A percentile compares a stretch with the other conserved stretches of the same genome.
phyloP scores from a whole-genome alignment of 83 land plant genomes.

The Thuja plicata region DNA sequence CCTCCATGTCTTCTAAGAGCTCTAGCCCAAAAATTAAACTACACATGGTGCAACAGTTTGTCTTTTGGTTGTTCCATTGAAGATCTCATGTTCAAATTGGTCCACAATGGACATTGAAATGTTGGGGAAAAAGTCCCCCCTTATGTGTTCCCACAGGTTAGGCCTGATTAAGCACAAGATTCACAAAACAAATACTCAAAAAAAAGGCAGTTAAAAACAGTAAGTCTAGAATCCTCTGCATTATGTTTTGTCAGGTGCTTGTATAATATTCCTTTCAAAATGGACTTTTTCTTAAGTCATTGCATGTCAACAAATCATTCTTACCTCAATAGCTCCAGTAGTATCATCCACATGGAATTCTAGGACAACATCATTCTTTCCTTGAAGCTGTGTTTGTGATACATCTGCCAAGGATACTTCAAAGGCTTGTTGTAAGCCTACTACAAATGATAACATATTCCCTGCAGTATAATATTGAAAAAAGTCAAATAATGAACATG shows the following conservation, averaged over 20 bases:
- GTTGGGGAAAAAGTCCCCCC: too few relatives aligned
- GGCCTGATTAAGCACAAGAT: too few relatives aligned
- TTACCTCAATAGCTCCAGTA: slow-evolving; percentile 52
- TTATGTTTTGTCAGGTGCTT: background rate
- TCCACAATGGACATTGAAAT: too few relatives aligned
- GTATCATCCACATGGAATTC: slow-evolving; percentile 66
- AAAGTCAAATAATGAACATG: background rate
- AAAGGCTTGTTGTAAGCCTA: slow-evolving; percentile 53
- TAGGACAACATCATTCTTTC: slow-evolving; percentile 51
- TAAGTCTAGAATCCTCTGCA: background rate
- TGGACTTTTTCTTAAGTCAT: background rate
- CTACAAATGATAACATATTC: slow-evolving; percentile 41
- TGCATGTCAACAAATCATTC: background rate
- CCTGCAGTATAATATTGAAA: slow-evolving; percentile 22
- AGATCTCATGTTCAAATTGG: too few relatives aligned
- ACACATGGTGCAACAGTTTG: too few relatives aligned
- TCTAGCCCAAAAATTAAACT: too few relatives aligned
- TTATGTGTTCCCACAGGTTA: too few relatives aligned
- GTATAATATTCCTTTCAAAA: background rate
- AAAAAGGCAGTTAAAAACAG: background rate
- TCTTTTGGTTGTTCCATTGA: too few relatives aligned
- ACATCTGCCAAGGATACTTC: slow-evolving; percentile 55
- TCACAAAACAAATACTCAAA: too few relatives aligned
- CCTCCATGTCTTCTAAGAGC: too few relatives aligned
- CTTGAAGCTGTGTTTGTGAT: slow-evolving; percentile 52